Conservation (phyloP, 1,284 basidiomycete species). For the Irpex sp. region DNA sequence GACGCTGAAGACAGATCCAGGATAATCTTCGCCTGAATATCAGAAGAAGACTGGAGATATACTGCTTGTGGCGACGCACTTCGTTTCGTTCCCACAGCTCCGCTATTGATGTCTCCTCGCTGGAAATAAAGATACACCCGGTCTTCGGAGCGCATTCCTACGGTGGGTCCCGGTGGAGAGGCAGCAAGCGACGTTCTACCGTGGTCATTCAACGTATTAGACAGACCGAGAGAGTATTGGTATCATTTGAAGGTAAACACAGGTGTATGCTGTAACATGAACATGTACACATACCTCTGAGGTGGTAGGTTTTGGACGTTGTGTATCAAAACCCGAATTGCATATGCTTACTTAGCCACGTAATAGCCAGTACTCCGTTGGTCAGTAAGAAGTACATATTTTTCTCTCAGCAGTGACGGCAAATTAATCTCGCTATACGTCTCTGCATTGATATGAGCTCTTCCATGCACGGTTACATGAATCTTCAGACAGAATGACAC, state of each 20-base stretch:
- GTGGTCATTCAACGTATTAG: neutral
- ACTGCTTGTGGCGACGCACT: neutral
- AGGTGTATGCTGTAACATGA: neutral
- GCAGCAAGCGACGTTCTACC: neutral
- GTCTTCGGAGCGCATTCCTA: neutral
- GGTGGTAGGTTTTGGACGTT: no score
- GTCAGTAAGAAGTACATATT: no score
- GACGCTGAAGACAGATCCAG: neutral
- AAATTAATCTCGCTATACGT: no score
- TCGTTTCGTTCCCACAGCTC: neutral
- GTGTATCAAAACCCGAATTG: no score
- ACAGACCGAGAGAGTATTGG: neutral
- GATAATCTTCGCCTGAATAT: neutral
- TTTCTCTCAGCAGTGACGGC: no score
- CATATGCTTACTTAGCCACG: no score
- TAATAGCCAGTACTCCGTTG: no score
- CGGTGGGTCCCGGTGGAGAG: neutral
- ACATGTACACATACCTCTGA: neutral
- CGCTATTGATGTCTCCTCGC: neutral
- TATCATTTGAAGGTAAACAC: no score
- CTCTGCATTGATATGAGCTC: no score
- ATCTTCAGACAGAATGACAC: no score
- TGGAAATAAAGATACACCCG: neutral
- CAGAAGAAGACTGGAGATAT: neutral
- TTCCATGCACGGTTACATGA: no score